Conservation (phyloP, 306 rosid genomes). For the Trifolium dubium region DNA sequence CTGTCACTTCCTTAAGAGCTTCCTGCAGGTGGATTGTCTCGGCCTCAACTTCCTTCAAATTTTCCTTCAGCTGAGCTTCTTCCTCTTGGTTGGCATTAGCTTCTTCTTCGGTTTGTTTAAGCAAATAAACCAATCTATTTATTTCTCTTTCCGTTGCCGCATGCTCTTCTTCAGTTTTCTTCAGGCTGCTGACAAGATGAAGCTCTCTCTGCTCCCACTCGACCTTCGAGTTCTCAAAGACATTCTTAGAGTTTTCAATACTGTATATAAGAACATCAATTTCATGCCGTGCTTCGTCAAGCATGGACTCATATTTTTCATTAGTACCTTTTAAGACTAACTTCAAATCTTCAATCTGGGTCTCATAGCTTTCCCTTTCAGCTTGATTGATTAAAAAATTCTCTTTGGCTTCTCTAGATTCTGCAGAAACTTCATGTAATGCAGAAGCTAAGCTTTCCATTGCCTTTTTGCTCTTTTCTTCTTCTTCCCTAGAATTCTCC, state of each 20-base stretch:
- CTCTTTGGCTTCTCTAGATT: constrained; percentile 88
- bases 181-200: constrained; percentile 65
- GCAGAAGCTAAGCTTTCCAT: constrained; percentile 99
- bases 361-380: constrained; percentile 61
- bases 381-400: constrained; percentile 56
- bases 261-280: constrained; percentile 58
- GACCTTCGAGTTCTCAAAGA: constrained; percentile 58
- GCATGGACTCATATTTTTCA: constrained; percentile 73
- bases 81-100: constrained; percentile 67
- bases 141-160: constrained; percentile 69
- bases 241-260: constrained; percentile 64
- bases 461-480: constrained; percentile 94
- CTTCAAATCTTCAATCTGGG: constrained; percentile 78
- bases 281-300: constrained; percentile 73
- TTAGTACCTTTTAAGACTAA: constrained; percentile 78
- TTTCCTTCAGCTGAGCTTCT: constrained; percentile 81
- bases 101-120: constrained; percentile 75
- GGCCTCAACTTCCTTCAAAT: constrained; percentile 87
- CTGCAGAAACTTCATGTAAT: constrained; percentile 84
- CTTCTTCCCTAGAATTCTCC: constrained; percentile 82
- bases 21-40: constrained; percentile 92
- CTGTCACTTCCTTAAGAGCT: constrained; percentile 71
- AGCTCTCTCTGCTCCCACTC: constrained; percentile 85
- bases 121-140: constrained; percentile 68
- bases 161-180: constrained; percentile 70